Conservation (phyloP, 2,329 filamentous ascomycete species). For the Beauveria medogensis region DNA sequence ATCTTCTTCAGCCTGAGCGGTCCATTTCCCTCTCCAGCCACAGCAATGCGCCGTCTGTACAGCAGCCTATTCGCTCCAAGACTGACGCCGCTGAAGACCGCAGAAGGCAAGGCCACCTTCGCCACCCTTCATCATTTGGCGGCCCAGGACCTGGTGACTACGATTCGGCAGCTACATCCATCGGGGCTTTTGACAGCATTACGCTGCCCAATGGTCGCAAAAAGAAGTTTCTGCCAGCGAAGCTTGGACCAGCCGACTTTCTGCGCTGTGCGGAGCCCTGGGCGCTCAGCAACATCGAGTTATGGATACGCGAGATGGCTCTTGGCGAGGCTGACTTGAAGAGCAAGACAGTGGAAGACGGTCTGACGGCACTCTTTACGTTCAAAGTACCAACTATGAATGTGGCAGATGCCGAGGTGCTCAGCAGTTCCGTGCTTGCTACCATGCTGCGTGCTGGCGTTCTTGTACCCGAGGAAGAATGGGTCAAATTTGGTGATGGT, state of each 20-base stretch:
- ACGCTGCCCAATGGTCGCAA: constrained; percentile 71
- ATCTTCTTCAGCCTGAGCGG: constrained; percentile 48
- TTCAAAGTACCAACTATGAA: constrained; percentile 98
- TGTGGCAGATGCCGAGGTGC: constrained; percentile 84
- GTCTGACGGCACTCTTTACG: constrained; percentile 80
- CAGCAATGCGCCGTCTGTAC: constrained; percentile 68
- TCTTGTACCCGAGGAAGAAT: constrained; percentile 85
- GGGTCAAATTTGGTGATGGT: constrained; percentile 84
- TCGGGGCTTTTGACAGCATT: constrained; percentile 69
- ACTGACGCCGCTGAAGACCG: constrained; percentile 80
- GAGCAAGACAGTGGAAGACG: constrained; percentile 77
- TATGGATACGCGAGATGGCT: constrained; percentile 81
- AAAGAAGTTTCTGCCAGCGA: constrained; percentile 77
- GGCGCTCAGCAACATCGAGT: constrained; percentile 80
- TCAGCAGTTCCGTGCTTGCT: constrained; percentile 69
- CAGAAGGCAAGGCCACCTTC: constrained; percentile 44
- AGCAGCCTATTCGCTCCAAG: constrained; percentile 81
- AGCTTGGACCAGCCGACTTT: constrained; percentile 73
- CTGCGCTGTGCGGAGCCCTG: constrained; percentile 82
- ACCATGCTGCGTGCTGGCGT: constrained; percentile 74
- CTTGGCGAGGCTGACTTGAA: constrained; percentile 87
- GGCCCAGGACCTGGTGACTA: constrained; percentile 47
- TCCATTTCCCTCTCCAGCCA: constrained; percentile 80
- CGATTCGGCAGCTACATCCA: constrained; percentile 45
- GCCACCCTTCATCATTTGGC: constrained; percentile 41